Conservation (phyloP, 1,284 basidiomycete genomes). For the Takashimella tepidaria region DNA sequence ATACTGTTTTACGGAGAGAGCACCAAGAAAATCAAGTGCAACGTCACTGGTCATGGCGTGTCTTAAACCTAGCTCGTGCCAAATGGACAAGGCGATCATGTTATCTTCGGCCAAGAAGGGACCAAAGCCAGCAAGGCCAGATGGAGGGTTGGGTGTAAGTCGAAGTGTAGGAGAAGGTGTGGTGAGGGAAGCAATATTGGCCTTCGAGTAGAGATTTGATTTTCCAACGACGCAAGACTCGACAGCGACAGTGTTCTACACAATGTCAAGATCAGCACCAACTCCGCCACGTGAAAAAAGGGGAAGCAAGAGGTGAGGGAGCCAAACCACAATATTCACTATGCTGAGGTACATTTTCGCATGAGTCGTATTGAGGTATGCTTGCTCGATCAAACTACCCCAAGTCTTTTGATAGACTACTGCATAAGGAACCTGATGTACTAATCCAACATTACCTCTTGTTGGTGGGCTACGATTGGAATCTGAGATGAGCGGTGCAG, state of each 20-base stretch:
- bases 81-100: slow-evolving; percentile 82
- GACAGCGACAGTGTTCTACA: slow-evolving; percentile 57
- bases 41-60: slow-evolving; percentile 85
- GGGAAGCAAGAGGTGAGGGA: too few species aligned
- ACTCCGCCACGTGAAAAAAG: not conserved
- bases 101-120: slow-evolving; percentile 92
- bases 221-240: slow-evolving; percentile 98
- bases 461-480: slow-evolving; percentile 26
- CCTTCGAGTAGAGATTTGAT: slow-evolving; percentile 87
- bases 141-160: slow-evolving; percentile 28
- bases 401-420: slow-evolving; percentile 61
- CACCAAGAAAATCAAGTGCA: slow-evolving; percentile 79
- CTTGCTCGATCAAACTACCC: slow-evolving; percentile 84
- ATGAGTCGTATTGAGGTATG: slow-evolving; percentile 93
- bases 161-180: slow-evolving; percentile 38
- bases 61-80: slow-evolving; percentile 80
- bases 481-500: slow-evolving; percentile 23
- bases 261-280: not conserved
- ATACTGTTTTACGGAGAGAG: slow-evolving; percentile 74
- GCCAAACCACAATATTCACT: too few species aligned
- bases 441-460: slow-evolving; percentile 63
- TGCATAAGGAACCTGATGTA: slow-evolving; percentile 95
- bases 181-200: slow-evolving; percentile 54
- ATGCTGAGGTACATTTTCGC: slow-evolving; percentile 99
- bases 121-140: slow-evolving; percentile 67